phyloP scores from a whole-genome alignment of 257 asterid genomes.

The Nicotiana noctiflora region DNA sequence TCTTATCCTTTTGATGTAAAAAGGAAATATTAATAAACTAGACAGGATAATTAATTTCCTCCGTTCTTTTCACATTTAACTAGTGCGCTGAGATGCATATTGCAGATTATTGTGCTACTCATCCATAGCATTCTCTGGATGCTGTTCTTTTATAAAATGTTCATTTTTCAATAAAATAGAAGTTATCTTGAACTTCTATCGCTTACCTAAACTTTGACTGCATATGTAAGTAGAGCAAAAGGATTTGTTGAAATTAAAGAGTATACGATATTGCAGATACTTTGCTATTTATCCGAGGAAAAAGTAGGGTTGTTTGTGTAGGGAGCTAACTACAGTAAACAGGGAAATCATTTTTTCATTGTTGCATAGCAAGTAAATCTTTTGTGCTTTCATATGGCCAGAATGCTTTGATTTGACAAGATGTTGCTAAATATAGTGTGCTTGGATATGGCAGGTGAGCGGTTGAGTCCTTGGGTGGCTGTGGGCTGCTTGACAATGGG shows the following conservation, averaged over 20 bases:
- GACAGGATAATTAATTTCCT: too few relatives aligned
- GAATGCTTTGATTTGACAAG: neutral
- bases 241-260: neutral
- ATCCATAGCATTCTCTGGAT: too few relatives aligned
- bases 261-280: neutral
- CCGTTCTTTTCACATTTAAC: too few relatives aligned
- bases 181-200: neutral
- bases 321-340: neutral
- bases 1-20: too few relatives aligned
- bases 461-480: conserved; percentile 92
- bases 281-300: neutral
- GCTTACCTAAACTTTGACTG: neutral
- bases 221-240: neutral
- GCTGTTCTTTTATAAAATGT: too few relatives aligned
- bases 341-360: neutral
- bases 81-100: too few relatives aligned
- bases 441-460: conserved; percentile 50
- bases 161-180: neutral
- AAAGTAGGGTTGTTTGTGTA: neutral
- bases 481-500: conserved; percentile 81
- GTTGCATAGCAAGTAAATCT: too few relatives aligned
- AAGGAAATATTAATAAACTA: too few relatives aligned
- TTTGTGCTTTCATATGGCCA: too few relatives aligned
- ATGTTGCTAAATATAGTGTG: neutral
- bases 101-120: too few relatives aligned